These are phyloP conservation scores for Amylostereum chailletii DNA, from an alignment of 1,284 basidiomycete species.

Conservation along the genomic window DNA sequence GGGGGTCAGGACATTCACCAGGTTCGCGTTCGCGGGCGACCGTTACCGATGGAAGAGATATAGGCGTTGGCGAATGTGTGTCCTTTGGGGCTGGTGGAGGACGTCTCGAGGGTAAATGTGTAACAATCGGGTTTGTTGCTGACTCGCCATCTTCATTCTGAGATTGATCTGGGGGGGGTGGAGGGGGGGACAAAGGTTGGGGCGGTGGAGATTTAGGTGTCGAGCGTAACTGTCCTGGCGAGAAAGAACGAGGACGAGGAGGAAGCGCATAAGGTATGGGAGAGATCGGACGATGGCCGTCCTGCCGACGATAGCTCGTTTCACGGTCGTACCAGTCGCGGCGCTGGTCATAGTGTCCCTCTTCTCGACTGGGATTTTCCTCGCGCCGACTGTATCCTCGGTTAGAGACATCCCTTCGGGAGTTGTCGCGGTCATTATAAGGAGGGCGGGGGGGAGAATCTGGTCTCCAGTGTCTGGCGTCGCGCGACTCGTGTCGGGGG, in stretches of 20 bases:
- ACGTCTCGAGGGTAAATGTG: conserved; percentile 25
- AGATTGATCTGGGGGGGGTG: conserved; percentile 13
- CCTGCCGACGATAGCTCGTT: conserved; percentile 2
- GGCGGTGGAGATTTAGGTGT: conserved; percentile 19
- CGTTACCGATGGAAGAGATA: conserved; percentile 14
- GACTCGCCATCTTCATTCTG: conserved; percentile 21
- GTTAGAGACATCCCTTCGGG: no score
- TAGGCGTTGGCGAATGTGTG: conserved; percentile 33
- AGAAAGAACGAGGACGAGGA: conserved; percentile 5
- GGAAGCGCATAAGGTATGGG: conserved; percentile 6
- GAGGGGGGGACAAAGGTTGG: conserved; percentile 25
- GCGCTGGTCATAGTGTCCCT: background rate
- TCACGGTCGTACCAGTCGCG: conserved; percentile 6
- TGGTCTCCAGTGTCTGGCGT: conserved; percentile 22
- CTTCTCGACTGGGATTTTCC: no score
- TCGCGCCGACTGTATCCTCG: no score
- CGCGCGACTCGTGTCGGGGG: conserved; percentile 7
- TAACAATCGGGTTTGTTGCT: conserved; percentile 24
- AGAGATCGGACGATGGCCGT: conserved; percentile 3
- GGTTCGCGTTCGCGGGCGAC: no score
- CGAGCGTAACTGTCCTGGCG: background rate
- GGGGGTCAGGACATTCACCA: no score
- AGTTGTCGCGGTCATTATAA: conserved; percentile 19
- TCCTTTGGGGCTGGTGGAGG: conserved; percentile 40
- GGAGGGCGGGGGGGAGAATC: conserved; percentile 5